Percentiles rank a stretch among this genome's conserved stretches.
Conservation (phyloP, 345 rosid genomes). For the Isatis tinctoria region DNA sequence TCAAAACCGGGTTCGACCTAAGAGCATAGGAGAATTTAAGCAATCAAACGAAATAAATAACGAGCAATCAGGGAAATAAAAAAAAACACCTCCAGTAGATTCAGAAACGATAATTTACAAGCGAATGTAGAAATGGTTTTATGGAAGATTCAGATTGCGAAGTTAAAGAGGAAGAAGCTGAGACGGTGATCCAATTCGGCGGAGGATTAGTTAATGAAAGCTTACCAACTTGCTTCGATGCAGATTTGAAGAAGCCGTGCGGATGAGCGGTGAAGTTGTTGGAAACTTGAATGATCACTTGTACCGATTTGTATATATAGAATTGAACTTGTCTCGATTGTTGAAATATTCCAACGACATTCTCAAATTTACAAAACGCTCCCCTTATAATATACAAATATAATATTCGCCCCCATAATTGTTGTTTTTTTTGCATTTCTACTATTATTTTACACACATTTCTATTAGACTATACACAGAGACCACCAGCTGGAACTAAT, state of each 20-base stretch:
- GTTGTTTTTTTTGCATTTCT: not conserved
- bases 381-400: not conserved
- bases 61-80: not conserved
- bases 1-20: not conserved
- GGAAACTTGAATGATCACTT: slow-evolving; percentile 12
- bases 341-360: not conserved
- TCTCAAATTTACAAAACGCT: not conserved
- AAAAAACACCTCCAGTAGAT: not conserved
- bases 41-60: not conserved
- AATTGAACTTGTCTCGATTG: not conserved
- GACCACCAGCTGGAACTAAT: not conserved
- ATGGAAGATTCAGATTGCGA: not conserved
- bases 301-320: not conserved
- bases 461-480: not conserved
- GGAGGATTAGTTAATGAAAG: not conserved
- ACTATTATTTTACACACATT: not conserved
- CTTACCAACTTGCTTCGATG: not conserved
- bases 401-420: not conserved
- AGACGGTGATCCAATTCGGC: slow-evolving; percentile 1
- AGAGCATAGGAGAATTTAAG: not conserved
- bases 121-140: not conserved
- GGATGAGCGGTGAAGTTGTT: slow-evolving; percentile 27
- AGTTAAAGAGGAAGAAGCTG: not conserved
- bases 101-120: not conserved
- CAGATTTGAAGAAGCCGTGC: slow-evolving; percentile 3